These are phyloP conservation scores for Arachnopeziza araneosa DNA, from an alignment of 2,329 filamentous ascomycete species.

Conservation along the genomic window DNA sequence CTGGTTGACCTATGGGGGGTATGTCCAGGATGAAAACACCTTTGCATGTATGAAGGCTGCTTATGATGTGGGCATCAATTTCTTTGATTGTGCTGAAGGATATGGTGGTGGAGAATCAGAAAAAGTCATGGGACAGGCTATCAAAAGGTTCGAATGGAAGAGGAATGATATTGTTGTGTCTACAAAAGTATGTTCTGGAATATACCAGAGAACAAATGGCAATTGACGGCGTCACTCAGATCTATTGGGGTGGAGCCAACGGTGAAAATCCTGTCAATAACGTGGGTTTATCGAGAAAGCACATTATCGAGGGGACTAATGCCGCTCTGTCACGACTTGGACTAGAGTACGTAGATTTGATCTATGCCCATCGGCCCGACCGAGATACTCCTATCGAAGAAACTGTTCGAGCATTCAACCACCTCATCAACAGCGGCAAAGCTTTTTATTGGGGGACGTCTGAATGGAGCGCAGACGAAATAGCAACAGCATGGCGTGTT, in stretches of 20 bases:
- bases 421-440: slow-evolving; percentile 62
- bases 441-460: slow-evolving; percentile 68
- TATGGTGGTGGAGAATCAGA: slow-evolving; percentile 49
- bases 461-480: slow-evolving; percentile 62
- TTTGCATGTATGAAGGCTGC: slow-evolving; percentile 57
- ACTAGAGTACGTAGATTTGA: slow-evolving; percentile 55
- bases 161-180: slow-evolving; percentile 51
- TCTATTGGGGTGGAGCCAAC: slow-evolving; percentile 59
- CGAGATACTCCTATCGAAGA: slow-evolving; percentile 55
- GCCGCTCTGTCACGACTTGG: slow-evolving; percentile 50
- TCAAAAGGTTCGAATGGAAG: slow-evolving; percentile 52
- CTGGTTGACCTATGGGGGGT: slow-evolving; percentile 37
- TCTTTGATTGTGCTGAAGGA: slow-evolving; percentile 51
- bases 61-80: slow-evolving; percentile 52
- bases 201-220: not conserved
- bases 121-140: slow-evolving; percentile 48
- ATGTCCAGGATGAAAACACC: slow-evolving; percentile 41
- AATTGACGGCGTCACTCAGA: slow-evolving; percentile 33
- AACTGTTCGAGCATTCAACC: slow-evolving; percentile 60
- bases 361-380: slow-evolving; percentile 58
- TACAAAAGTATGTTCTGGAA: slow-evolving; percentile 40
- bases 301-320: slow-evolving; percentile 61
- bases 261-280: slow-evolving; percentile 62
- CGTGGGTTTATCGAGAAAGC: slow-evolving; percentile 61
- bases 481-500: slow-evolving; percentile 55